A percentile compares a stretch with the other conserved stretches of the same genome.
Conservation (phyloP, 2,329 filamentous ascomycete genomes). For the Elsinoe batatas region DNA sequence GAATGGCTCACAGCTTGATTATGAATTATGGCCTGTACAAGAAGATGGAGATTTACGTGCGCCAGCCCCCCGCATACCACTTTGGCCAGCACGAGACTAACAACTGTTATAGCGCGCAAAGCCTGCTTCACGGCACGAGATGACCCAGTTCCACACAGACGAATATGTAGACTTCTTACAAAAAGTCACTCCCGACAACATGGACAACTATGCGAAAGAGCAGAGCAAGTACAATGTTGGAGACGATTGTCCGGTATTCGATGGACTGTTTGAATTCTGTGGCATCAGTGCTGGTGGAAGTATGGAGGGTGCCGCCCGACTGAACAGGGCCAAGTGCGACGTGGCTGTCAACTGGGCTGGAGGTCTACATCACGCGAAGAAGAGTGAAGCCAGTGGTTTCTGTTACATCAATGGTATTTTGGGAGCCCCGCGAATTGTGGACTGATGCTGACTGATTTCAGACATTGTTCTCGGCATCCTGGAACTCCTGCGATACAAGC, state of each 20-base stretch:
- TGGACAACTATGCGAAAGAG: slow-evolving; percentile 86
- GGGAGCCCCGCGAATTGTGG: background rate
- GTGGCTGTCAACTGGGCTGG: slow-evolving; percentile 49
- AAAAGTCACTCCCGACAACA: slow-evolving; percentile 96
- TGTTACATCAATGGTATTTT: slow-evolving; percentile 39
- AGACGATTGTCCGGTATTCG: slow-evolving; percentile 55
- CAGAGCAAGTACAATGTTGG: slow-evolving; percentile 69
- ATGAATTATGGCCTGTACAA: slow-evolving; percentile 68
- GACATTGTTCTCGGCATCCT: slow-evolving; percentile 59
- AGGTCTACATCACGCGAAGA: slow-evolving; percentile 40
- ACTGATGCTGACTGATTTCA: slow-evolving; percentile 22
- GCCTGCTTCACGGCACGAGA: slow-evolving; percentile 54
- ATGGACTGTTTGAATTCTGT: slow-evolving; percentile 61
- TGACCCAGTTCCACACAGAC: slow-evolving; percentile 65
- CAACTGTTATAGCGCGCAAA: slow-evolving; percentile 21
- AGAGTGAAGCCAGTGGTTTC: slow-evolving; percentile 39
- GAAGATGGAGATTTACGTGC: slow-evolving; percentile 61
- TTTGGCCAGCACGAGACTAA: background rate
- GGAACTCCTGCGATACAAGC: slow-evolving; percentile 53
- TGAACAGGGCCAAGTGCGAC: slow-evolving; percentile 60
- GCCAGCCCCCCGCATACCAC: slow-evolving; percentile 20
- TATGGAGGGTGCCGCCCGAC: slow-evolving; percentile 60
- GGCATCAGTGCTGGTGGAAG: slow-evolving; percentile 60
- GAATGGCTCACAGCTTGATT: slow-evolving; percentile 54
- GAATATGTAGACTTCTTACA: slow-evolving; percentile 63